Evolutionary conservation across 805 yeast genomes (phyloP).

Genomic region (Sugiyamaella mastotermitis): DNA sequence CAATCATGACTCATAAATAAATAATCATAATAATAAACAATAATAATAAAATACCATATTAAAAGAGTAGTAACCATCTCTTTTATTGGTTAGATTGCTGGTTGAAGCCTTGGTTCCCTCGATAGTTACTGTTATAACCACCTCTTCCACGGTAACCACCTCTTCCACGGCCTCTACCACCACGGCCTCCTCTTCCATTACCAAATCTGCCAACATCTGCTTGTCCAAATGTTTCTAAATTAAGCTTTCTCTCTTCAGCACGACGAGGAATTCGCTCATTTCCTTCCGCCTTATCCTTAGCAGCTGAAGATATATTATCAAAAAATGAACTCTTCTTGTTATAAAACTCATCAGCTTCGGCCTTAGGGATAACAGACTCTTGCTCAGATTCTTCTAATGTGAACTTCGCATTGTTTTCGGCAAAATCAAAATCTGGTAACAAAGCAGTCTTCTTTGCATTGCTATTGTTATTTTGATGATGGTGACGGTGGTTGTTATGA

Average conservation of each 20-base stretch:
- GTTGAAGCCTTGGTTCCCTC: too few relatives aligned
- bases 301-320: conserved; percentile 73
- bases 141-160: conserved; percentile 28
- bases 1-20: too few relatives aligned
- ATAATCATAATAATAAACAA: too few relatives aligned
- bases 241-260: conserved; percentile 65
- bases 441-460: conserved; percentile 3
- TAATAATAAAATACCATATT: too few relatives aligned
- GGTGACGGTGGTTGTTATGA: conserved; percentile 5
- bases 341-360: conserved; percentile 38
- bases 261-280: conserved; percentile 51
- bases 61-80: too few relatives aligned
- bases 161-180: conserved; percentile 33
- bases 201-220: conserved; percentile 48
- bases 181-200: conserved; percentile 49
- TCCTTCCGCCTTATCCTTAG: conserved; percentile 24
- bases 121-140: background rate
- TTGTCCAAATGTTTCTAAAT: conserved; percentile 82
- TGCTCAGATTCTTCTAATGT: conserved; percentile 38
- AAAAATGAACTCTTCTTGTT: conserved; percentile 82
- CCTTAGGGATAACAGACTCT: conserved; percentile 25
- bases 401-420: conserved; percentile 66
- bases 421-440: conserved; percentile 66
- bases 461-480: conserved; percentile 1
- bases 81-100: too few relatives aligned